Percentiles rank a stretch among this genome's conserved stretches.
Evolutionary conservation across 2,329 filamentous ascomycete genomes (phyloP).

Genomic region (Aspergillus puulaauensis): DNA sequence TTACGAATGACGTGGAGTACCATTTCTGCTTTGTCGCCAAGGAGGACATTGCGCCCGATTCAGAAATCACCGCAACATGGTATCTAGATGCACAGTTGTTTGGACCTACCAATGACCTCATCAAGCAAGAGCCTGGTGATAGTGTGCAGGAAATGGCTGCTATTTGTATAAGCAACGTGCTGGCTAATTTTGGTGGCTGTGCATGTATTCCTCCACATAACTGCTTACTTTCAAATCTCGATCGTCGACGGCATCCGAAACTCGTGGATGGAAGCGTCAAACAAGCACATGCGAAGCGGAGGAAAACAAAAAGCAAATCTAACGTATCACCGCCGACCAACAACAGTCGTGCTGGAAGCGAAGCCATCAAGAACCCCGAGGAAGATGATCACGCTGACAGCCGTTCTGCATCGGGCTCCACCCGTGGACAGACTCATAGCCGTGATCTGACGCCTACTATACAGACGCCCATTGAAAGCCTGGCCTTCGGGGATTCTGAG

Average conservation of each 20-base stretch:
- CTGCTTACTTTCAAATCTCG: constrained; percentile 44
- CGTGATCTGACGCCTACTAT: constrained; percentile 62
- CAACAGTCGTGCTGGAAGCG: constrained; percentile 61
- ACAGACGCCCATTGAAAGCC: constrained; percentile 42
- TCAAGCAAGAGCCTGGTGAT: constrained; percentile 43
- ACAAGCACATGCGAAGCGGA: constrained; percentile 47
- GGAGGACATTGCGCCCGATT: constrained; percentile 64
- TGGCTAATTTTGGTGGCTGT: constrained; percentile 51
- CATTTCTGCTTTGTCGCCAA: constrained; percentile 92
- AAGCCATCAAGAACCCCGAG: constrained; percentile 50
- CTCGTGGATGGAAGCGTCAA: constrained; percentile 35
- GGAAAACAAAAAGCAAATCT: constrained; percentile 48
- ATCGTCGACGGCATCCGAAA: constrained; percentile 42
- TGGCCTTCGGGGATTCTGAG: constrained; percentile 45
- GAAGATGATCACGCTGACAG: constrained; percentile 59
- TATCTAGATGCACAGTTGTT: constrained; percentile 45
- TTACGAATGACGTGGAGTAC: constrained; percentile 75
- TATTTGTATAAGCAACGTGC: constrained; percentile 48
- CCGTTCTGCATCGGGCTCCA: constrained; percentile 58
- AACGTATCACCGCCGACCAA: constrained; percentile 54
- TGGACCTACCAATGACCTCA: constrained; percentile 38
- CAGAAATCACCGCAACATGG: constrained; percentile 51
- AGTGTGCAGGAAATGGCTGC: constrained; percentile 42
- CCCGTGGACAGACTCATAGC: constrained; percentile 56
- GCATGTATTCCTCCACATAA: constrained; percentile 41